These are phyloP conservation scores for Capsicum chinense DNA, from an alignment of 257 asterid genomes.

Conservation along the genomic window DNA sequence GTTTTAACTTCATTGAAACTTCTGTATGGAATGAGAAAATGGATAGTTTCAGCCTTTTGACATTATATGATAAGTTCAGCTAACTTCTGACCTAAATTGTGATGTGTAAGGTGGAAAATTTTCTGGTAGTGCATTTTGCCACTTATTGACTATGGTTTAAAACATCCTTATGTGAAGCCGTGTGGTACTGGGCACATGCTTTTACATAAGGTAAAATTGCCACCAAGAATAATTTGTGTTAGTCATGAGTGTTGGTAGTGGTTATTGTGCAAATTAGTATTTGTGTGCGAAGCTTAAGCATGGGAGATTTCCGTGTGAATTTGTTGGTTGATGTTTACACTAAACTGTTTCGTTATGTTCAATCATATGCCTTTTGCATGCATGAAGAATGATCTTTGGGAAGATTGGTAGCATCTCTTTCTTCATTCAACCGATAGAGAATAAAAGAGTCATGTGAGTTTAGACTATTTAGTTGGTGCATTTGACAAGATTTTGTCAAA, in stretches of 20 bases:
- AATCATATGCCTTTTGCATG: background rate
- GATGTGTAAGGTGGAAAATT: background rate
- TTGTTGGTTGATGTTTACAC: background rate
- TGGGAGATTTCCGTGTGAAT: background rate
- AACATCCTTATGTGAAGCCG: background rate
- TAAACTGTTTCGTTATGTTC: background rate
- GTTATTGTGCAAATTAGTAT: background rate
- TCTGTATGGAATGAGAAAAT: background rate
- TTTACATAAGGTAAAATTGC: background rate
- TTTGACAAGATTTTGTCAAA: background rate
- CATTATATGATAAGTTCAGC: background rate
- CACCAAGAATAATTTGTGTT: background rate
- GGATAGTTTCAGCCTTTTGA: conserved; percentile 14
- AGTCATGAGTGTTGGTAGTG: background rate
- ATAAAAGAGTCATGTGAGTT: background rate
- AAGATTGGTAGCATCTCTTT: background rate
- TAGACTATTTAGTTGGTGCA: background rate
- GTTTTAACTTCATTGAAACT: background rate
- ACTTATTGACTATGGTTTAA: background rate
- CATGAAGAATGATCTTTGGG: background rate
- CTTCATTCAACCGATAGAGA: background rate
- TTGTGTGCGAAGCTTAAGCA: background rate
- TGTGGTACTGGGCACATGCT: background rate
- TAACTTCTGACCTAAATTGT: background rate
- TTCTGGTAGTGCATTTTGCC: background rate